phyloP scores from a whole-genome alignment of 306 rosid genomes.

The Mimosa pudica region DNA sequence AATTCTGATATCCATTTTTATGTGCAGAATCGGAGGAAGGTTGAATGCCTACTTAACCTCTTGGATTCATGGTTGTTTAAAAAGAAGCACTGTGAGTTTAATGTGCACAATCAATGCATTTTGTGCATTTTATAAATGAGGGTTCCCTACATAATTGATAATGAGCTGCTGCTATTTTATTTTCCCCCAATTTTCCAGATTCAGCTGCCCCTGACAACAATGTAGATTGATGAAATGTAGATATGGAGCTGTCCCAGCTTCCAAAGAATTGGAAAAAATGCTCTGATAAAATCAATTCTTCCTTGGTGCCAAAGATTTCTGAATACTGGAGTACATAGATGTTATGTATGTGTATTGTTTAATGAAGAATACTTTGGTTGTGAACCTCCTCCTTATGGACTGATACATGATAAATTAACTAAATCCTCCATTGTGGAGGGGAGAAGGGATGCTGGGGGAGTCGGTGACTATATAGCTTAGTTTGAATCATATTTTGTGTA shows the following conservation, averaged over 20 bases:
- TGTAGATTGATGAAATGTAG: neutral
- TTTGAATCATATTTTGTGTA: neutral
- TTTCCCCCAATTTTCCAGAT: neutral
- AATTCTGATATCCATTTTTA: constrained; percentile 32
- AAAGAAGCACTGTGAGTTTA: constrained; percentile 19
- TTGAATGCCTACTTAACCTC: constrained; percentile 37
- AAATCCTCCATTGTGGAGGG: neutral
- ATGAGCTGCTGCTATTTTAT: neutral
- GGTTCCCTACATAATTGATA: neutral
- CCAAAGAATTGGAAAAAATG: neutral
- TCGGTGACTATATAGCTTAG: neutral
- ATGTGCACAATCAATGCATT: constrained; percentile 6
- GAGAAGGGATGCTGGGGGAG: neutral
- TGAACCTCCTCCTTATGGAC: neutral
- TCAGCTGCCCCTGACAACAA: neutral
- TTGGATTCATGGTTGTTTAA: neutral
- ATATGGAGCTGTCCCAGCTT: constrained; percentile 3
- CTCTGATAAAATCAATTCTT: neutral
- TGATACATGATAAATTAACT: neutral
- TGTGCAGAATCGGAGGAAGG: constrained; percentile 72
- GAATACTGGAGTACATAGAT: neutral
- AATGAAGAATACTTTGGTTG: neutral
- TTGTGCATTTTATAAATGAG: neutral
- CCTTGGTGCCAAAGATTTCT: constrained; percentile 1
- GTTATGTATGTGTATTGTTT: constrained; percentile 14